phyloP scores from a whole-genome alignment of 2,329 filamentous ascomycete species.

The Exophiala spinifera region DNA sequence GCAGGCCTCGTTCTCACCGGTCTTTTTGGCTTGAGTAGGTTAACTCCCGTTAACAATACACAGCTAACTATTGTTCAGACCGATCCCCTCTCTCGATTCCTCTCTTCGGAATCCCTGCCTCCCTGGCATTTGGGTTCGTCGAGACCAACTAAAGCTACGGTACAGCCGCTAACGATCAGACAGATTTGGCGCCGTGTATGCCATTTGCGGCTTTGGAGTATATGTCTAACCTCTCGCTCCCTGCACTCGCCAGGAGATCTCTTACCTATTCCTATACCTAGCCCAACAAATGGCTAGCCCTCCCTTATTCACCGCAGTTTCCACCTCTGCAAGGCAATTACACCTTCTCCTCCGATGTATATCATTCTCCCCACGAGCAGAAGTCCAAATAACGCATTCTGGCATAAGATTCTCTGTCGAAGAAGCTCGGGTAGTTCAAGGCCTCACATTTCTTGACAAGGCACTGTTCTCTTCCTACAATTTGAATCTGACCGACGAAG shows the following conservation, averaged over 20 bases:
- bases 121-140: slow-evolving; percentile 81
- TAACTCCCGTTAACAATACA: slow-evolving; percentile 4
- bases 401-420: slow-evolving; percentile 86
- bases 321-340: slow-evolving; percentile 60
- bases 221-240: slow-evolving; percentile 68
- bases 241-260: not conserved
- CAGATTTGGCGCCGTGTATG: slow-evolving; percentile 92
- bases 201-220: slow-evolving; percentile 98
- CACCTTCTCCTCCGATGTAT: slow-evolving; percentile 61
- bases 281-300: slow-evolving; percentile 29
- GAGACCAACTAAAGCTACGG: not conserved
- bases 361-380: slow-evolving; percentile 57
- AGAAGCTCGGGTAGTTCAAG: slow-evolving; percentile 88
- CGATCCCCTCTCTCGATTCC: slow-evolving; percentile 75
- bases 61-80: slow-evolving; percentile 52
- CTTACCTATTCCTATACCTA: not conserved
- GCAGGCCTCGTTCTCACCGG: slow-evolving; percentile 66
- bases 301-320: slow-evolving; percentile 60
- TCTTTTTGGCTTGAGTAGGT: slow-evolving; percentile 79
- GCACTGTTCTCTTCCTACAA: slow-evolving; percentile 82
- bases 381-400: slow-evolving; percentile 74
- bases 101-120: slow-evolving; percentile 78
- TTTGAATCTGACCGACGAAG: slow-evolving; percentile 53
- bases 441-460: slow-evolving; percentile 81
- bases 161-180: slow-evolving; percentile 10